phyloP scores from a whole-genome alignment of 345 rosid genomes.

The Ailanthus altissimus region DNA sequence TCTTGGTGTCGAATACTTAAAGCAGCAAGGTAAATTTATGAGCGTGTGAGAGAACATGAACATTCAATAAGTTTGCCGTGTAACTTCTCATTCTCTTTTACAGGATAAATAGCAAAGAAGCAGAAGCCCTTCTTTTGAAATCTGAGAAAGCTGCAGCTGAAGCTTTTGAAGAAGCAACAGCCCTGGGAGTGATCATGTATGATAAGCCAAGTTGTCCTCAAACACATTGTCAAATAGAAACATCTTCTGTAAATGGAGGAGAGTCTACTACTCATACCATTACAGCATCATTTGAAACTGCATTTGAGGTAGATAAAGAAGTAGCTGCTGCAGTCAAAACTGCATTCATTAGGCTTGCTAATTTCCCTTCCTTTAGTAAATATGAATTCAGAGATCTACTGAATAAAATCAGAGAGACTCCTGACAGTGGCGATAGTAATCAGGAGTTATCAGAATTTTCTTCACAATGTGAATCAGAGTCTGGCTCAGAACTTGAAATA shows the following conservation, averaged over 20 bases:
- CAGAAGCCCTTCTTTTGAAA: slow-evolving; percentile 55
- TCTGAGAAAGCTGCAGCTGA: slow-evolving; percentile 79
- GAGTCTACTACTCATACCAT: slow-evolving; percentile 70
- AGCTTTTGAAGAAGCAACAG: slow-evolving; percentile 85
- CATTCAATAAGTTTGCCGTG: neutral
- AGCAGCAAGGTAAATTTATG: slow-evolving; percentile 71
- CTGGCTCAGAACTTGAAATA: slow-evolving; percentile 49
- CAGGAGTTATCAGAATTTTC: slow-evolving; percentile 52
- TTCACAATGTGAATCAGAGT: slow-evolving; percentile 61
- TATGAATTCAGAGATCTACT: slow-evolving; percentile 72
- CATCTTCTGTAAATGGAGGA: slow-evolving; percentile 47
- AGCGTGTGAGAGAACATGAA: neutral
- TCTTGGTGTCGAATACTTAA: slow-evolving; percentile 90
- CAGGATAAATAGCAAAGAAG: slow-evolving; percentile 81
- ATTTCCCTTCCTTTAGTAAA: slow-evolving; percentile 52
- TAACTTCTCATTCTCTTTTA: slow-evolving; percentile 15
- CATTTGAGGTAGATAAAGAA: slow-evolving; percentile 92
- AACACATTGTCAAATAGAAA: slow-evolving; percentile 52
- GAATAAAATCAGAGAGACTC: slow-evolving; percentile 74
- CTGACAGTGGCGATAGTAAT: slow-evolving; percentile 44
- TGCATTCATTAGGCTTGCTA: slow-evolving; percentile 70
- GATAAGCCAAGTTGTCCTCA: slow-evolving; percentile 68
- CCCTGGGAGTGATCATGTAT: slow-evolving; percentile 83
- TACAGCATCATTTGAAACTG: slow-evolving; percentile 84
- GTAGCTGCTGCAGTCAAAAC: slow-evolving; percentile 86